Base-by-base conservation (phyloP, 1,284 basidiomycete genomes). In the Ustilago vetiveriae region DNA sequence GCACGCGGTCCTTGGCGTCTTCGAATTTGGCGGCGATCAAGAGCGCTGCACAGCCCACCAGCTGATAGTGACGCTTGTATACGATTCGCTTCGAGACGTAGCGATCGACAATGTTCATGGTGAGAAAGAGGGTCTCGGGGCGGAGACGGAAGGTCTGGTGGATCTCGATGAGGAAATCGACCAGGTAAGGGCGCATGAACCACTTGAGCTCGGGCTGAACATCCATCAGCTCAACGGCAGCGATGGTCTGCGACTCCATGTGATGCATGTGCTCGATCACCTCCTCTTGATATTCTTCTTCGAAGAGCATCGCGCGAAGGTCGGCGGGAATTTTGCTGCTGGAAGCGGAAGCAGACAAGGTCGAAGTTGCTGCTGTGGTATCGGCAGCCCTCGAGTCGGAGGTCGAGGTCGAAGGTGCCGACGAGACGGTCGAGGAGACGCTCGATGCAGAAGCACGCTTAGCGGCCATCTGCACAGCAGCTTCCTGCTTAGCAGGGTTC, bases 21-120 rank as follows among this genome's bases (percentile, higher is more conserved):
- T 99, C 96, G 78, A 96, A 99, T 84, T 99, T 99, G 77, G 96
- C 92, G 6, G 96, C 96, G 75, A 98, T 98, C 93, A 95, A 95
- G 5, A 99, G 87, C 19, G 96, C 94, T 13, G 95, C 92, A 79
- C 96, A 98, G 29, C 96, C 96, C 49, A 98, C 95, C 47, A 99
- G 90, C 82, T 99, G 96, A 83, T 98, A 98, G 84, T 99, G 96
- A 84, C 96, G 96, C 85, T 94, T 94, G 85, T 94, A 98, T 52
- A 98, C 96, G 73, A 98, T 91, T 40, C 96, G 92, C 75, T 94
- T 93, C 48, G 96, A 98, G 26, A 98, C 92, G 84, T 98, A 99
- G 75, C 96, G 93, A 84, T 99, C 96, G 82, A 98, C 90, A 82
- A 99, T 95, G 86, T 98, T 98, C 84, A 98, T 88, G 23, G 95